Base-by-base conservation (phyloP, 768 basidiomycete species). In the Inosperma sp. region DNA sequence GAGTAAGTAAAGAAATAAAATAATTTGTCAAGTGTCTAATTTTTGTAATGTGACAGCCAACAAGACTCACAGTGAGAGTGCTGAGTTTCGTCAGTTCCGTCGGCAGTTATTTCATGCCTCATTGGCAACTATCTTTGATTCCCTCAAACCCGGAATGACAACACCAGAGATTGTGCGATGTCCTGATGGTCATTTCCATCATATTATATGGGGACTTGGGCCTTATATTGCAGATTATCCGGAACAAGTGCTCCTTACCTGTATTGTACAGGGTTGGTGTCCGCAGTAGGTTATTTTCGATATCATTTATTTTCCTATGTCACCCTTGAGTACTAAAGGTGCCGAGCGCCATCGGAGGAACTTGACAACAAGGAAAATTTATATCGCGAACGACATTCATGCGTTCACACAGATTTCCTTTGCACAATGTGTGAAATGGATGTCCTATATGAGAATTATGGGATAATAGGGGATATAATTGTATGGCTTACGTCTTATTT, bases 141-240 rank as follows among this genome's bases (percentile, higher is more conserved):
- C 59, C 0, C 51, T 72, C 0, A 56, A 58, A 34, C 57, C 56
- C 0, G 54, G 29, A 0, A 72, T 72, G 72, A 50, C 36, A 2
- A 59, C 14, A 2, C 64, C 66, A 0, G 41, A 57, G 17, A 54
- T 73, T 5, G 26, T 55, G 0, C 29, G 39, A 0, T 73, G 57
- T 46, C 52, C 47, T 2, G 69, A 74, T 59, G 65, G 70, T 0
- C 61, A 70, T 42, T 71, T 53, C 40, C 56, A 55, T 3, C 48
- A 57, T 3, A 59, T 53, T 10, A 60, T 71, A 7, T 73, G 65
- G 55, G 62, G 59, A 1, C 48, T 74, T 3, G 68, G 65, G 2
- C 64, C 67, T 4, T 71, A 69, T 23, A 72, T 74, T 51, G 69
- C 69, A 0, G 67, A 74, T 48, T 73, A 74, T 44, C 72, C 72